Base-by-base conservation (phyloP, 345 rosid genomes). In the Pelargonium nanum region DNA sequence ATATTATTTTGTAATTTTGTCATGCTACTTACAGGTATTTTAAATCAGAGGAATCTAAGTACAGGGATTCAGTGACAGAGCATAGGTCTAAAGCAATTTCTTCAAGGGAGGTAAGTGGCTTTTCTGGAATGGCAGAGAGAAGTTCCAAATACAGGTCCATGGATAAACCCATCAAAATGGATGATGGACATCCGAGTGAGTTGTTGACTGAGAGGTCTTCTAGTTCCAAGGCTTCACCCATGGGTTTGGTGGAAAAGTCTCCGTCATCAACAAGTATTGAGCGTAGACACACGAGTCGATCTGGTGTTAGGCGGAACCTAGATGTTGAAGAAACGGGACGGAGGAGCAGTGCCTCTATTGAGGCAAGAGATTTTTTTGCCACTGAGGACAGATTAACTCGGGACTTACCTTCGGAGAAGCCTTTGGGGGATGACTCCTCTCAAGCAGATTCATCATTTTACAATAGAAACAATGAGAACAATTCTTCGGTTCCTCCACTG, bases 251-350 rank as follows among this genome's bases (percentile, higher is more conserved):
- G 48, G 97, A 87, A 68, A 84, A 86, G 64, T 89, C 98, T 74
- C 90, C 95, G 55, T 86, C 96, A 56, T 77, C 91, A 25, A 76
- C 80, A 10, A 81, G 88, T 79, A 59, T 83, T 70, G 99, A 93
- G 26, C 90, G 89, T 66, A 85, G 91, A 73, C 74, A 75, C 68
- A 50, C 52, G 22, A 79, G 68, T 68, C 81, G 87, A 68, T 63
- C 70, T 65, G 75, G 83, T 71, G 71, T 66, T 56, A 78, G 97
- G 67, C 63, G 88, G 70, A 84, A 75, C 65, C 78, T 79, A 67
- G 98, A 89, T 32, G 63, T 66, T 66, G 97, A 89, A 67, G 97
- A 92, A 76, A 68, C 80, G 26, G 82, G 82, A 22, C 75, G 86
- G 66, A 86, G 87, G 76, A 76, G 74, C 57, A 78, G 74, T 57